A percentile compares a stretch with the other conserved stretches of the same genome.
phyloP scores from a whole-genome alignment of 2,329 filamentous ascomycete genomes.

The Ophiosphaerella narmari region DNA sequence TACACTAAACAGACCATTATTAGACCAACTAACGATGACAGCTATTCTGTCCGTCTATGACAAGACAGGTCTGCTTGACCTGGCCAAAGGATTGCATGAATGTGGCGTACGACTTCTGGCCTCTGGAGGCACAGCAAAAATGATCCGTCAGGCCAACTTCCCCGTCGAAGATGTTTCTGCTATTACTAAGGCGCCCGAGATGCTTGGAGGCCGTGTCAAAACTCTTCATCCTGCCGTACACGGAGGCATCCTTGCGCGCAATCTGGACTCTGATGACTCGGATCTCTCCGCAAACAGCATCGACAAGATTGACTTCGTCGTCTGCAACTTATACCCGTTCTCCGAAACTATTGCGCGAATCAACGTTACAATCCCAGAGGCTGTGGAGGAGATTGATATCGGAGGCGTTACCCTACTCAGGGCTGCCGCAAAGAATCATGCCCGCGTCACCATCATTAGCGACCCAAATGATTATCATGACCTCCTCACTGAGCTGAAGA shows the following conservation, averaged over 20 bases:
- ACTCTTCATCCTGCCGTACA: slow-evolving; percentile 91
- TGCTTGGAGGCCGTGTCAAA: slow-evolving; percentile 91
- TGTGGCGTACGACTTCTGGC: slow-evolving; percentile 68
- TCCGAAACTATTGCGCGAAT: slow-evolving; percentile 97
- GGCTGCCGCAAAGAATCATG: slow-evolving; percentile 97
- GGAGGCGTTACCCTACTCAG: slow-evolving; percentile 93
- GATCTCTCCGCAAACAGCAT: slow-evolving; percentile 67
- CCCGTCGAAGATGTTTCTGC: slow-evolving; percentile 97
- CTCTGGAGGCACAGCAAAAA: slow-evolving; percentile 90
- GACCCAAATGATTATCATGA: slow-evolving; percentile 92
- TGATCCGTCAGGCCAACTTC: slow-evolving; percentile 96
- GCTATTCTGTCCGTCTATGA: slow-evolving; percentile 98
- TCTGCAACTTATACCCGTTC: slow-evolving; percentile 99
- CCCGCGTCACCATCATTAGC: slow-evolving; percentile 91
- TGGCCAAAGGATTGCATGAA: slow-evolving; percentile 46
- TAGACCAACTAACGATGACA: slow-evolving; percentile 19
- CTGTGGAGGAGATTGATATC: slow-evolving; percentile 98
- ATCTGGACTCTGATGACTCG: slow-evolving; percentile 94
- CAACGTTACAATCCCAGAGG: slow-evolving; percentile 94
- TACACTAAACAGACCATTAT: neutral
- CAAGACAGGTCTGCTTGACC: slow-evolving; percentile 72
- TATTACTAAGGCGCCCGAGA: slow-evolving; percentile 93
- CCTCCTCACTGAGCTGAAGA: slow-evolving; percentile 89
- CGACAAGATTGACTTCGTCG: slow-evolving; percentile 50
- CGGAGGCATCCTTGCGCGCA: slow-evolving; percentile 85